Evolutionary conservation across 768 basidiomycete species (phyloP).

Genomic region (Mycena capillaripes): DNA sequence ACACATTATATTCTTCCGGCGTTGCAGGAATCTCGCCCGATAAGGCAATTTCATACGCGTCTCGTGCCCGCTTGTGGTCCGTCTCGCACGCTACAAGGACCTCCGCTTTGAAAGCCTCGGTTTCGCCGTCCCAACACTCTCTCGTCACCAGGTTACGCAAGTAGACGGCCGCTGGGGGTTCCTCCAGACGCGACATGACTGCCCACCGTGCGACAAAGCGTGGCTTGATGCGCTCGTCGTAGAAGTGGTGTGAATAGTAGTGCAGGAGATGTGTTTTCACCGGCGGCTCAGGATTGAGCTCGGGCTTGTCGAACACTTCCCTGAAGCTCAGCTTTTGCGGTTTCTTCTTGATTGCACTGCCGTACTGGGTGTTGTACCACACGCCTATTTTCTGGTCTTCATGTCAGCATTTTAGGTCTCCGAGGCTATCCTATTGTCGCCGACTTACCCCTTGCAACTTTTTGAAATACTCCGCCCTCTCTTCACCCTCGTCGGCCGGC

Average conservation of each 20-base stretch:
- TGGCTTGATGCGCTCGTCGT: slow-evolving; percentile 8
- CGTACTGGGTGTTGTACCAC: slow-evolving; percentile 1
- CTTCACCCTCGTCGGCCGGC: not conserved
- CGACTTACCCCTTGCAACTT: not conserved
- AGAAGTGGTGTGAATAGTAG: not conserved
- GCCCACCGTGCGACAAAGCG: not conserved
- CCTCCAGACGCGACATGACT: not conserved
- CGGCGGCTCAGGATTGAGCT: not conserved
- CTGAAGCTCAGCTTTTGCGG: not conserved
- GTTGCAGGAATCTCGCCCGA: not conserved
- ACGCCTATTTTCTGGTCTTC: slow-evolving; percentile 4
- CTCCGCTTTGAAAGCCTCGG: not conserved
- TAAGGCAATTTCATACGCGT: not conserved
- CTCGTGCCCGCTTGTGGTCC: not conserved
- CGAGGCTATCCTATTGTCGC: too few species aligned
- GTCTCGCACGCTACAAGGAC: not conserved
- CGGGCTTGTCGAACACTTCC: not conserved
- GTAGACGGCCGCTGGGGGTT: not conserved
- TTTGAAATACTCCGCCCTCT: not conserved
- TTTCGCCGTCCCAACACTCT: slow-evolving; percentile 1
- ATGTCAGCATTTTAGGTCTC: too few species aligned
- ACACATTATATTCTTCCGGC: not conserved
- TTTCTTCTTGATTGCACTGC: not conserved
- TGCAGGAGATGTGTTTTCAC: not conserved
- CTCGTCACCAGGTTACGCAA: not conserved